Evolutionary conservation across 2,329 filamentous ascomycete species (phyloP).

Genomic region (Akanthomyces lecanii): DNA sequence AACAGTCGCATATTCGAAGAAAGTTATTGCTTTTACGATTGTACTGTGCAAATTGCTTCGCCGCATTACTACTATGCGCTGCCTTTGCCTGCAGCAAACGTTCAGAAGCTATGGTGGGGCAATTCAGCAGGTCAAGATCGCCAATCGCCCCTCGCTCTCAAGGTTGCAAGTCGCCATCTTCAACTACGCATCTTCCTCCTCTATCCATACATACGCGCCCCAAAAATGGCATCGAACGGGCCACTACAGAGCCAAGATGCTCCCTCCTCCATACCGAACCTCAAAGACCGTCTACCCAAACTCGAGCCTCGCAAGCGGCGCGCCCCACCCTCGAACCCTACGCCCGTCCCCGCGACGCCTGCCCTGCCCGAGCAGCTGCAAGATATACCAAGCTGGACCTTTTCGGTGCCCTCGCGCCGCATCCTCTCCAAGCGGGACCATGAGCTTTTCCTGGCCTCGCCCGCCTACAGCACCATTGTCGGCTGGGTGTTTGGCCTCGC

Average conservation of each 20-base stretch:
- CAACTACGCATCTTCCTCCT: background rate
- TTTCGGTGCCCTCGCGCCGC: slow-evolving; percentile 65
- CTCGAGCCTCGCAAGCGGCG: slow-evolving; percentile 61
- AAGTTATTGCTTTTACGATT: background rate
- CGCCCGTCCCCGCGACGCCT: slow-evolving; percentile 72
- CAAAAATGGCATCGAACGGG: slow-evolving; percentile 9
- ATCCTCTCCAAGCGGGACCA: slow-evolving; percentile 82
- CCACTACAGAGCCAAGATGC: slow-evolving; percentile 8
- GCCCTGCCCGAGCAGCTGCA: slow-evolving; percentile 61
- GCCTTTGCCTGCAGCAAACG: background rate
- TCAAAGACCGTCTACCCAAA: slow-evolving; percentile 58
- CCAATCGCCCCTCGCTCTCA: slow-evolving; percentile 1
- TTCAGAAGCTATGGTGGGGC: slow-evolving; percentile 14
- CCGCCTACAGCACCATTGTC: slow-evolving; percentile 69
- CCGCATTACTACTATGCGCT: background rate
- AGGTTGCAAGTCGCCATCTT: background rate
- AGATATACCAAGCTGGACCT: slow-evolving; percentile 55
- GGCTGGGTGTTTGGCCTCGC: slow-evolving; percentile 84
- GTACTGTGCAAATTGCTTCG: background rate
- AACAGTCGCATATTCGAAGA: background rate
- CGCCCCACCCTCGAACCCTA: slow-evolving; percentile 46
- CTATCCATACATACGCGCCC: background rate
- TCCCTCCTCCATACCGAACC: slow-evolving; percentile 26
- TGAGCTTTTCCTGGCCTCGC: slow-evolving; percentile 71
- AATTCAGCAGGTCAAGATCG: background rate